Base-by-base conservation (phyloP, 371 early-diverging fungal genomes). In the Cokeromyces recurvatus region DNA sequence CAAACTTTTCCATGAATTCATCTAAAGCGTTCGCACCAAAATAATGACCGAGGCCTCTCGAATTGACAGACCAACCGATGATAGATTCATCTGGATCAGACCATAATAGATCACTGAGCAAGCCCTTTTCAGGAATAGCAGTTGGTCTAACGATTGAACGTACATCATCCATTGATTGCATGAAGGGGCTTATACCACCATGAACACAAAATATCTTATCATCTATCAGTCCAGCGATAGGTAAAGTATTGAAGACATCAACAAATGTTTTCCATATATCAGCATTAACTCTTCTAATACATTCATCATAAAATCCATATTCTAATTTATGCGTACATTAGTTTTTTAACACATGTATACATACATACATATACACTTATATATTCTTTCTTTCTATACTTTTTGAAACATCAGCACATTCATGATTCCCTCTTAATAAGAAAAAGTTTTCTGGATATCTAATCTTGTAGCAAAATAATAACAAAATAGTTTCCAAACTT, bases 281-380 rank as follows among this genome's bases (percentile, higher is more conserved):
- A 41, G 89, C 71, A 60, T 78, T 93, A 41, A 85, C 85, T 50
- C 99, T 77, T 52, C 97, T 88, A 66, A 97, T 99, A 82, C 95
- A 95, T 73, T 99, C 99, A 65, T 99, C 99, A 67, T 94, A 99
- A 69, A 99, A 99, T 9, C 99, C 99, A 66, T 99, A 99, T 16
- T 98, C 71, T 59, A 37, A n/a, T n/a, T n/a, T n/a, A n/a, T n/a
- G n/a, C n/a, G n/a, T 2, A 34, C 14, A 78, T 22, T 31, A 29
- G 21, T 24, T 35, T 20, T 35, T 32, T 9, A 17, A 17, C 3
- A 20, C 6, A 17, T 6, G 15, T 19, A 25, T 12, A 45, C 31
- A 25, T 15, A 14, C 3, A 17, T 46, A 4, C 15, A 46, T 36
- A 15, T 21, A 19, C 10, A 29, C 4, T 20, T 19, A 23, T 12